phyloP scores from a whole-genome alignment of 176 grass and related monocot species.

The Thinopyrum elongatum region DNA sequence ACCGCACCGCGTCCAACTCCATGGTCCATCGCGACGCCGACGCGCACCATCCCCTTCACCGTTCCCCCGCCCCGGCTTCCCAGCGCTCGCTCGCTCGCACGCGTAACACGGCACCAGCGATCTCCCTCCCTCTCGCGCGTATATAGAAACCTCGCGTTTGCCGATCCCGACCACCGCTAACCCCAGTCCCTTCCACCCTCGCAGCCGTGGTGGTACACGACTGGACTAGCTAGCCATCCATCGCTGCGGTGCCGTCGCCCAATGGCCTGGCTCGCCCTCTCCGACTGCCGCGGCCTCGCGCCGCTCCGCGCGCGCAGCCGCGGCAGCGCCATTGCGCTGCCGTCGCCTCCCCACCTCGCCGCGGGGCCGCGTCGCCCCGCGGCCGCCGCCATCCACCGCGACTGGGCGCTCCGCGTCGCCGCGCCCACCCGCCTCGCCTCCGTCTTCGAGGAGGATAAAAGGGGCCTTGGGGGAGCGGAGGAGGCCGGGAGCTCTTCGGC shows the following conservation, averaged over 20 bases:
- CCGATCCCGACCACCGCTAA: not conserved
- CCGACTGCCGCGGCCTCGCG: conserved; percentile 60
- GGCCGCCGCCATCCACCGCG: conserved; percentile 43
- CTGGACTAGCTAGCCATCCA: not conserved
- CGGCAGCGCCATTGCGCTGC: conserved; percentile 45
- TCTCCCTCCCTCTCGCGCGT: not conserved
- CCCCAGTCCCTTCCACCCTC: not conserved
- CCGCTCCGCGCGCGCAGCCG: conserved; percentile 51
- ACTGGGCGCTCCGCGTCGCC: conserved; percentile 84
- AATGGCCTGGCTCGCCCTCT: conserved; percentile 71
- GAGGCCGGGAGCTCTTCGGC: not conserved
- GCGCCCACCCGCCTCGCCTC: conserved; percentile 40
- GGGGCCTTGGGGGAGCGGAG: conserved; percentile 4
- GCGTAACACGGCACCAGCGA: not conserved
- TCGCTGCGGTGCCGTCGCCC: not conserved
- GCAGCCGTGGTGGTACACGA: not conserved
- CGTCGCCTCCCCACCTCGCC: conserved; percentile 23
- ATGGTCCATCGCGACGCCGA: not conserved
- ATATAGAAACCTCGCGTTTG: conserved; percentile 17
- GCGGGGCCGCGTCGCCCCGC: conserved; percentile 24
- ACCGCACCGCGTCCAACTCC: conserved; percentile 7
- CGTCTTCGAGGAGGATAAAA: conserved; percentile 36
- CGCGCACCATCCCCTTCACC: not conserved
- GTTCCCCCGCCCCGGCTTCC: not conserved
- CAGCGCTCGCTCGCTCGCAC: not conserved